Evolutionary conservation across 2,329 filamentous ascomycete genomes (phyloP), one percentile per base, ranked within the genome.

Genomic region (Zasmidium angulare): DNA sequence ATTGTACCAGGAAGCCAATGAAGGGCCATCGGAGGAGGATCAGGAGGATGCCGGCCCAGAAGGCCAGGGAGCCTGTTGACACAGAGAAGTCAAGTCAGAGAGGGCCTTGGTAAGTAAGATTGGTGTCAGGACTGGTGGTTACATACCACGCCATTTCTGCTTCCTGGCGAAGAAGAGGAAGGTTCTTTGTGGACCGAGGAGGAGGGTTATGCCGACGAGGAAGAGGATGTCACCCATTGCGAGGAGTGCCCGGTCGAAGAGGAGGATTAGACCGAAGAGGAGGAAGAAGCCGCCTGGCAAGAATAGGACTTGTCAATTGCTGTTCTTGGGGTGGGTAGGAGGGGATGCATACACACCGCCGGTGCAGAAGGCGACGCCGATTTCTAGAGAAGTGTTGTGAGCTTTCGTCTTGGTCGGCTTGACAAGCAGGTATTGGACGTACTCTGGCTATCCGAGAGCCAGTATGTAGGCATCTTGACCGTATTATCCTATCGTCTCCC

Each of bases 161-260:
- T 87, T 88, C 62, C 95, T 89, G 53, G 92, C 90, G 81, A 99
- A 99, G 86, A 99, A 99, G 74, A 89, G 82, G 64, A 93, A 81
- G 0, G 95, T 98, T 75, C 97, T 97, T 75, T 89, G 85, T 22
- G 91, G 85, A 47, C 95, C 95, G 78, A 99, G 96, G 70, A 98
- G 96, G 60, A 98, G 89, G 26, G 93, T 96, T 23, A 99, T 86
- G 75, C 95, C 95, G 79, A 96, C 91, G 56, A 99, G 86, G 83
- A 99, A 98, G 75, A 99, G 91, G 76, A 99, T 96, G 74, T 98
- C 98, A 79, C 95, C 95, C 95, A 98, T 98, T 68, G 93, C 93
- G 58, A 99, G 86, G 91, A 98, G 93, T 71, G 95, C 91, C 66
- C 95, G 87, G 78, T 99, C 95, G 80, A 99, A 99, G 81, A 99